Base-by-base conservation (phyloP, 768 basidiomycete genomes). In the Hirschioporus abietinus region DNA sequence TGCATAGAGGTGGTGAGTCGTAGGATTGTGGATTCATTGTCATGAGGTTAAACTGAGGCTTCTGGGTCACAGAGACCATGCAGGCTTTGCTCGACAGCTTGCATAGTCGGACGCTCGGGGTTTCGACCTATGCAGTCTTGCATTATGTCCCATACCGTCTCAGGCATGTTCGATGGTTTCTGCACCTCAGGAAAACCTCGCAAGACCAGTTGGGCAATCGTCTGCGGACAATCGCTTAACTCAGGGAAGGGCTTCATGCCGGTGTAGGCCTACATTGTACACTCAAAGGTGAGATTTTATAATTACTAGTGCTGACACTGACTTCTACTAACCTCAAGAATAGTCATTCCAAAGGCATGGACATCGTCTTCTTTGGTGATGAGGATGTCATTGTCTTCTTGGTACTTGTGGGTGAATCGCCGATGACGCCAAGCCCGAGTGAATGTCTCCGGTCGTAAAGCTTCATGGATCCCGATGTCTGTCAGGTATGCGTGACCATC, bases 311-410 rank as follows among this genome's bases (percentile, higher is more conserved):
- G 35, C 42, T 3, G 6, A 15, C 42, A 15, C 12, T 52, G 42
- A 3, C 15, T 52, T 15, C 12, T 20, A 15, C 60, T 18, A 5
- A 61, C 60, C 60, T 61, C 60, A 17, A 61, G 23, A 6, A 34
- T 23, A 17, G 60, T 61, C 60, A 61, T 61, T 18, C 60, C 60
- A 17, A 61, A 61, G 25, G 60, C 60, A 17, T 34, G 30, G 17
- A 61, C 30, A 24, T 61, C 60, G 23, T 34, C 30, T 24, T 18
- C 23, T 17, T 61, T 17, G 23, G 5, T 61, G 9, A 61, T 34
- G 12, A 4, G 15, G 23, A 61, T 12, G 25, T 61, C 60, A 1
- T 18, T 24, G 24, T 61, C 60, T 61, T 52, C 42, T 10, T 20
- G 5, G 20, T 52, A 52, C 42, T 52, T 10, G 12, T 52, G 42